Base-by-base conservation (phyloP, 768 basidiomycete species). In the Xerocomus spinulosus region DNA sequence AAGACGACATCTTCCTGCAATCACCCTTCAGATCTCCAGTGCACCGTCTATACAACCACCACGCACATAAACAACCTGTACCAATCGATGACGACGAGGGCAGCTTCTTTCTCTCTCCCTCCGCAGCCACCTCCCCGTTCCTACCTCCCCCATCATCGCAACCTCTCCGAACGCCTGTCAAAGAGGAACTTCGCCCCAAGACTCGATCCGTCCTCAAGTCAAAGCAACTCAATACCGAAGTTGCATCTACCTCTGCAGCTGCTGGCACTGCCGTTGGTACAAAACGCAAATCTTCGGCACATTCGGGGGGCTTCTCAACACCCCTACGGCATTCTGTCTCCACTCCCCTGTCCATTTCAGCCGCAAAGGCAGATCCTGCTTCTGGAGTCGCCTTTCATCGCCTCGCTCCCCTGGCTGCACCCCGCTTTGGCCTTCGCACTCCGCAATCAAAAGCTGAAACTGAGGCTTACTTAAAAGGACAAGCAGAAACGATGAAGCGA, bases 401-500 rank as follows among this genome's bases (percentile, higher is more conserved):
- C 25, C 63, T 70, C 10, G 69, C 63, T 1, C 70, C 71, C 10
- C 61, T 70, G 1, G 32, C 64, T 17, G 63, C 65, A 0, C 66
- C 43, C 15, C 68, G 57, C 7, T 70, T 70, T 36, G 60, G 50
- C 12, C 42, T 33, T 5, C 68, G 54, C 2, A 60, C 55, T 0
- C 65, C 70, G 0, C 70, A 71, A 34, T 64, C 67, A 34, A 70
- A 59, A 46, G 67, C 66, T 0, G 68, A 70, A 45, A 68, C 66
- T 3, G 70, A 72, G 17, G 64, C 62, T 7, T 63, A 61, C 53
- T 59, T 76, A n/a, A 69, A 64, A 51, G 70, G 71, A 8, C 82
- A 87, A 47, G 80, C 83, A 0, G 82, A 82, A 36, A 82, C 83
- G 0, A 70, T 87, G 68, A 84, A 77, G 8, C 73, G 75, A 44